Evolutionary conservation across 2,329 filamentous ascomycete species (phyloP), one percentile per base, ranked within the genome.

Genomic region (Stagonosporopsis tanaceti): DNA sequence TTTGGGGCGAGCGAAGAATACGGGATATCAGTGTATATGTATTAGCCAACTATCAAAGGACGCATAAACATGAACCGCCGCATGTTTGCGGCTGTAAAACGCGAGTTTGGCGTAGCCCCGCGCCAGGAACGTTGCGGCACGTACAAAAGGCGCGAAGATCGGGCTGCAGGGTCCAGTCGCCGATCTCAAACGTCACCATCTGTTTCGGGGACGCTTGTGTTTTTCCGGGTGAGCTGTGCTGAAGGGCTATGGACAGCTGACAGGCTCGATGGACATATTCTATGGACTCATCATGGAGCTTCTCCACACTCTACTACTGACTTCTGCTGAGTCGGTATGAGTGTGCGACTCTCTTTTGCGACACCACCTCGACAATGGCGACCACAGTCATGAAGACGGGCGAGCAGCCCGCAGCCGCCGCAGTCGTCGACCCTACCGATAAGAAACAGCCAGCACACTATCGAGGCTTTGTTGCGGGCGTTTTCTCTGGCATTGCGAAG

Each of bases 391-490:
- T 75, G 68, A 75, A 70, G 58, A 64, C 64, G 25, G 59, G 61
- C 58, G 64, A 65, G 57, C 60, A 69, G 61, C 65, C 71, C 15
- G 61, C 63, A 28, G 60, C 63, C 14, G 62, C 72, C 30, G 68
- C 64, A 37, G 62, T 71, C 15, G 63, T 69, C 30, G 69, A 68
- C 44, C 61, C 66, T 12, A 57, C 69, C 7, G 72, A 72, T 47
- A 70, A 66, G 67, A 54, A 57, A 27, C 63, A 65, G 27, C 68
- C 65, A 15, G 85, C 81, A 65, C 89, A 91, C 74, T 98, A 97
- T 82, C 93, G 92, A 71, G 95, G 94, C n/a, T 99, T 98, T 74
- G 92, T 97, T 27, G 95, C 92, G 0, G 95, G 95, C n/a, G 87
- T 97, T 6, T 97, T 97, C 74, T 96, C 92, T 35, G 95, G 95